Percentiles rank a stretch among this genome's conserved stretches.
Conservation (phyloP, 1,139 yeast species). For the Ogataea hybrid region DNA sequence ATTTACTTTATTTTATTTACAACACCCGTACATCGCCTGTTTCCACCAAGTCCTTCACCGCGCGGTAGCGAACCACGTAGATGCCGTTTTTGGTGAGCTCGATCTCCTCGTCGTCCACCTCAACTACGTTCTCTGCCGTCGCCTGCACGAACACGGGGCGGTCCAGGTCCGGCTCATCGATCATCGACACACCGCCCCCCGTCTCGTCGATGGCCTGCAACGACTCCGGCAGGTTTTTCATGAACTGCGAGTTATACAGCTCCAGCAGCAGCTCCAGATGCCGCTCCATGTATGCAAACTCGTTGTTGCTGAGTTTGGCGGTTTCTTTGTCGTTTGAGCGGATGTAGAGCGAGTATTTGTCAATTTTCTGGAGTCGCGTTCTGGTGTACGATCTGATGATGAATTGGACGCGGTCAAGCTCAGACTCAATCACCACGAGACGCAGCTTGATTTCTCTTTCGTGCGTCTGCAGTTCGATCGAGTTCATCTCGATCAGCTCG, state of each 20-base stretch:
- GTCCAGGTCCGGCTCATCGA: constrained; percentile 71
- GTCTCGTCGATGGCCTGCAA: constrained; percentile 76
- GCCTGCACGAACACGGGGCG: constrained; percentile 76
- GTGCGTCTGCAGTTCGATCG: constrained; percentile 46
- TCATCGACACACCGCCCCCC: constrained; percentile 75
- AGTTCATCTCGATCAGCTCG: constrained; percentile 63
- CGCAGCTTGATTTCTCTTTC: constrained; percentile 75
- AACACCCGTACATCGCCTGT: constrained; percentile 25
- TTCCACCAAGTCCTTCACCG: constrained; percentile 35
- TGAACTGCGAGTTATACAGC: constrained; percentile 66
- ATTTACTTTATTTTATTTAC: constrained; percentile 4
- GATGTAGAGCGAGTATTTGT: constrained; percentile 60
- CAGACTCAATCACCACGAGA: constrained; percentile 84
- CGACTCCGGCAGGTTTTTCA: constrained; percentile 63
- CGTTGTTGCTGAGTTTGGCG: constrained; percentile 52
- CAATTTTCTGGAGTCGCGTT: constrained; percentile 72
- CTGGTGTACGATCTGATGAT: constrained; percentile 77
- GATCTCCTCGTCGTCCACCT: constrained; percentile 51
- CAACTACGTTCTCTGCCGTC: constrained; percentile 36
- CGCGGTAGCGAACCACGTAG: constrained; percentile 70
- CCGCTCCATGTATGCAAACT: constrained; percentile 58
- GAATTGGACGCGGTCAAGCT: constrained; percentile 82
- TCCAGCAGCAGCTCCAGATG: constrained; percentile 66
- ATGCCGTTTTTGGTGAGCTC: constrained; percentile 66
- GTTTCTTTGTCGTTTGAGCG: constrained; percentile 33